phyloP scores from a whole-genome alignment of 495 filamentous ascomycete genomes.

The Tetracladium setigerum region DNA sequence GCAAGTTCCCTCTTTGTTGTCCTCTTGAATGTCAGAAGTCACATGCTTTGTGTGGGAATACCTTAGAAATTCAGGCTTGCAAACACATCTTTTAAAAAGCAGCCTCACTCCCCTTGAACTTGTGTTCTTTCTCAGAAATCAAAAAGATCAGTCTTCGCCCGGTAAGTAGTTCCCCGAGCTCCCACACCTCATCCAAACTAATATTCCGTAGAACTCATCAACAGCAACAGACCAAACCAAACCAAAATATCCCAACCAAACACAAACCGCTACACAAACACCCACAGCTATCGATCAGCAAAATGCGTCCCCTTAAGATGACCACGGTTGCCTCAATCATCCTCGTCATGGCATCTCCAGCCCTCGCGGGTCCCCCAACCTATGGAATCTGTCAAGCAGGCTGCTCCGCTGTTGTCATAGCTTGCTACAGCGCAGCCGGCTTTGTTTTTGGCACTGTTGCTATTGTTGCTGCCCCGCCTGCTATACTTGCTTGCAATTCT shows the following conservation, averaged over 20 bases:
- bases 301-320: background rate
- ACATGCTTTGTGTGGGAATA: no score
- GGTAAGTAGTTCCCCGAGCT: background rate
- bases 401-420: slow-evolving; percentile 39
- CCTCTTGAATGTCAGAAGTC: no score
- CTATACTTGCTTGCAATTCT: slow-evolving; percentile 37
- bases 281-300: no score
- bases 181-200: background rate
- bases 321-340: background rate
- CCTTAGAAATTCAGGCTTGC: no score
- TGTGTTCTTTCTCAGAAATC: no score
- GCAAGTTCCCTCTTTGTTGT: no score
- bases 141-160: background rate
- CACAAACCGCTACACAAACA: background rate
- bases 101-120: no score
- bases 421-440: slow-evolving; percentile 46
- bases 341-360: background rate
- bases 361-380: slow-evolving; percentile 27
- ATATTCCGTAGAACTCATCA: background rate
- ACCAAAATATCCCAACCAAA: background rate
- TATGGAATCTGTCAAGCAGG: slow-evolving; percentile 46
- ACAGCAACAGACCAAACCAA: background rate
- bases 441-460: slow-evolving; percentile 36
- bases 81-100: no score
- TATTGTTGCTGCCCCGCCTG: slow-evolving; percentile 30